phyloP scores from a whole-genome alignment of 306 rosid genomes.

The Dryas octopetala region DNA sequence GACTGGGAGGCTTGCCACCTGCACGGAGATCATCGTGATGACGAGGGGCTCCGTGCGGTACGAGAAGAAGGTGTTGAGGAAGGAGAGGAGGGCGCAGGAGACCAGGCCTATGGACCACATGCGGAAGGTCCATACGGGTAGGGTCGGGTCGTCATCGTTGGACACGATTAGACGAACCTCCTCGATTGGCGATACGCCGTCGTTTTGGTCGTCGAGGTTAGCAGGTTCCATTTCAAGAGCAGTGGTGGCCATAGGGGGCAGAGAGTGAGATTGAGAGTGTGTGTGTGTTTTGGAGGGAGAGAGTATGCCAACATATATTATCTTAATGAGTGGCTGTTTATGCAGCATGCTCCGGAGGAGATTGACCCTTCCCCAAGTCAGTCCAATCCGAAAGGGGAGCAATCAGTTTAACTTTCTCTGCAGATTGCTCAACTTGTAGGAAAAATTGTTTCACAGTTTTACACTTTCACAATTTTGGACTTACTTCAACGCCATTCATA shows the following conservation, averaged over 20 bases:
- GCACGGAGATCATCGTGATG: conserved; percentile 65
- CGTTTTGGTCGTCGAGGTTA: not conserved
- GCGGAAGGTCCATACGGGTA: conserved; percentile 83
- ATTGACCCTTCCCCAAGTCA: no score
- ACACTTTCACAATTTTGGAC: not conserved
- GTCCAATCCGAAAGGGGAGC: no score
- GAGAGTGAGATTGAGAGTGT: not conserved
- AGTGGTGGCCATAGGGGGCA: not conserved
- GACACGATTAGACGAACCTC: conserved; percentile 68
- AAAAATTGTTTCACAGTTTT: not conserved
- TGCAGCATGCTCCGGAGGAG: no score
- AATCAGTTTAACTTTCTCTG: no score
- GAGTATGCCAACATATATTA: not conserved
- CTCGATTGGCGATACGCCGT: conserved; percentile 57
- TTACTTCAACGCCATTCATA: not conserved
- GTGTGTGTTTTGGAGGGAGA: not conserved
- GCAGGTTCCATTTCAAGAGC: not conserved
- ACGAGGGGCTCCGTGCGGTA: conserved; percentile 70
- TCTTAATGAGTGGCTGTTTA: no score
- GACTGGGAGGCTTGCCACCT: conserved; percentile 64
- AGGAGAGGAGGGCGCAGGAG: conserved; percentile 64
- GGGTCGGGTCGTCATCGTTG: conserved; percentile 59
- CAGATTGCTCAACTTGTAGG: not conserved
- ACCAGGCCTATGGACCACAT: conserved; percentile 72
- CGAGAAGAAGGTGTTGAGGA: conserved; percentile 77